These are phyloP conservation scores for Cantharellus anzutake DNA, from an alignment of 768 basidiomycete species.

Conservation along the genomic window DNA sequence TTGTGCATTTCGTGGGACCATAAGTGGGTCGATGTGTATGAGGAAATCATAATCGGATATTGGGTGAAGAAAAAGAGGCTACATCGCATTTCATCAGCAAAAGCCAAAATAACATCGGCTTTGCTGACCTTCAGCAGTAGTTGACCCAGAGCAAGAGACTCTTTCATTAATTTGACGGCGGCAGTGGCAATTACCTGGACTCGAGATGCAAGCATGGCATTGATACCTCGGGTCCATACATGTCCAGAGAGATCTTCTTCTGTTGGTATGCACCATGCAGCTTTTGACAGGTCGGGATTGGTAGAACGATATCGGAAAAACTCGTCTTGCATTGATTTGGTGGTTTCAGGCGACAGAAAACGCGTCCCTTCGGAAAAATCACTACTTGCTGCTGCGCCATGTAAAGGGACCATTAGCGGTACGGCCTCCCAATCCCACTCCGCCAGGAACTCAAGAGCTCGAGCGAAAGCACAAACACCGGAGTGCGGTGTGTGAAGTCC, in stretches of 20 bases:
- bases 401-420: conserved; percentile 52
- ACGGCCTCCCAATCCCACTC: conserved; percentile 56
- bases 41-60: conserved; percentile 72
- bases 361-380: not conserved
- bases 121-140: not conserved
- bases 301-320: conserved; percentile 17
- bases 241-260: conserved; percentile 54
- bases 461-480: conserved; percentile 36
- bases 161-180: conserved; percentile 38
- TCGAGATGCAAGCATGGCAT: conserved; percentile 60
- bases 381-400: conserved; percentile 17
- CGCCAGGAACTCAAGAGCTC: conserved; percentile 49
- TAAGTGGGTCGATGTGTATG: conserved; percentile 45
- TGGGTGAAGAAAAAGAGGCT: conserved; percentile 79
- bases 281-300: conserved; percentile 21
- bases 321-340: conserved; percentile 10
- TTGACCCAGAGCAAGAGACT: conserved; percentile 16
- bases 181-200: conserved; percentile 57
- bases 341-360: conserved; percentile 4
- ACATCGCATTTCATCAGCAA: not conserved
- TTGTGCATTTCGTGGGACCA: conserved; percentile 58
- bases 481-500: conserved; percentile 9
- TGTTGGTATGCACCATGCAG: conserved; percentile 62
- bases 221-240: conserved; percentile 49
- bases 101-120: too few species aligned